These are phyloP conservation scores for Vitellaria paradoxa DNA, from an alignment of 179 eudicot species.

Conservation along the genomic window DNA sequence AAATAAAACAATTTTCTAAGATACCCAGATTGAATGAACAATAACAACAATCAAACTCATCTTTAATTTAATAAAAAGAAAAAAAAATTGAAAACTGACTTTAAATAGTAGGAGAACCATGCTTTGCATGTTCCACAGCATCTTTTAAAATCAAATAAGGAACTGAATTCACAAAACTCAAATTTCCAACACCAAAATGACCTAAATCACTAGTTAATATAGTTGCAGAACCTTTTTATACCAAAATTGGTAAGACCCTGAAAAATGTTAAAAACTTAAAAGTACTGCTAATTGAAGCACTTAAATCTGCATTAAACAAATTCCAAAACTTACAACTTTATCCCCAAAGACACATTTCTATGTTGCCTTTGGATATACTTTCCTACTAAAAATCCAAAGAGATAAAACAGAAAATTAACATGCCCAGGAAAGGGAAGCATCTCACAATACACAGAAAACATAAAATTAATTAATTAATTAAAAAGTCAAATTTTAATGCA, in stretches of 20 bases:
- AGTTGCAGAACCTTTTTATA: neutral
- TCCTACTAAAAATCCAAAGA: neutral
- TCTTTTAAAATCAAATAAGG: neutral
- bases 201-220: neutral
- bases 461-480: neutral
- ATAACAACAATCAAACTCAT: neutral
- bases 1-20: slow-evolving; percentile 7
- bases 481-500: neutral
- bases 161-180: neutral
- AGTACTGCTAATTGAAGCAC: neutral
- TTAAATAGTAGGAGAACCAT: neutral
- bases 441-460: neutral
- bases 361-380: neutral
- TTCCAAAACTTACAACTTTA: neutral
- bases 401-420: neutral
- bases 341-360: too few species aligned
- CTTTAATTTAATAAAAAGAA: neutral
- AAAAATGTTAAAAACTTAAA: neutral
- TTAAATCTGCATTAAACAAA: neutral
- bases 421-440: neutral
- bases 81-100: neutral
- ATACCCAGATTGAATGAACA: neutral
- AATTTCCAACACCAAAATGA: neutral
- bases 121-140: neutral
- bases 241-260: neutral